Percentiles rank a stretch among this genome's conserved stretches.
These are phyloP conservation scores for Colletotrichum noveboracense DNA, from an alignment of 2,329 filamentous ascomycete species.

Conservation along the genomic window DNA sequence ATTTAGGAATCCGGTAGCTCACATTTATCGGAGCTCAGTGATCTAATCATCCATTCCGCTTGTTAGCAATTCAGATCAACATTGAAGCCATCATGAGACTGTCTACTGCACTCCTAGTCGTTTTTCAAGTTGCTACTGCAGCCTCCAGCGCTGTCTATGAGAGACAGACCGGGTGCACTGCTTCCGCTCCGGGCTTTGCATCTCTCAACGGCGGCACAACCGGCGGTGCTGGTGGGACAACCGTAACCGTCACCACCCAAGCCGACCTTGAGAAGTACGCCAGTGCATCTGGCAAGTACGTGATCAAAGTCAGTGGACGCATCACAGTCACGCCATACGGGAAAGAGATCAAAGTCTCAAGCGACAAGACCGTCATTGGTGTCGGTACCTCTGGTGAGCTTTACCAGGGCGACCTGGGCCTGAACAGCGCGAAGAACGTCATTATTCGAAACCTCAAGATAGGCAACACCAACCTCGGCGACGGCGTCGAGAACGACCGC, in stretches of 20 bases:
- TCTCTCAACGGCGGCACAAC: slow-evolving; percentile 29
- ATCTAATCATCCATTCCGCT: not conserved
- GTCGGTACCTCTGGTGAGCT: slow-evolving; percentile 18
- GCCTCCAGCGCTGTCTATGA: not conserved
- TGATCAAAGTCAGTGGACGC: slow-evolving; percentile 27
- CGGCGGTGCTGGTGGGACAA: slow-evolving; percentile 24
- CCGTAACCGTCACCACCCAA: slow-evolving; percentile 25
- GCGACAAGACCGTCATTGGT: slow-evolving; percentile 27
- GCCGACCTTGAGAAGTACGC: slow-evolving; percentile 28
- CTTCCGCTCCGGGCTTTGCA: slow-evolving; percentile 27
- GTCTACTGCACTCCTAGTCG: not conserved
- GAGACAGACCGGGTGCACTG: not conserved
- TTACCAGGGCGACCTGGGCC: slow-evolving; percentile 19
- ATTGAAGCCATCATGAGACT: not conserved
- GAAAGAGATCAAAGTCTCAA: slow-evolving; percentile 25
- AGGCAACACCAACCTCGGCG: not conserved
- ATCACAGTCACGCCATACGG: slow-evolving; percentile 27
- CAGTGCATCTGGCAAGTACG: slow-evolving; percentile 23
- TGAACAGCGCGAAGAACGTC: slow-evolving; percentile 21
- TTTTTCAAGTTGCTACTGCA: not conserved
- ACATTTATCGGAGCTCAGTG: rapidly evolving
- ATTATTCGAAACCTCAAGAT: slow-evolving; percentile 26
- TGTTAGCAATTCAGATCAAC: too few species aligned
- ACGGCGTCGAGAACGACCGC: slow-evolving; percentile 12
- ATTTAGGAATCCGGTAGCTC: not conserved